These are phyloP conservation scores for Pyricularia grisea DNA, from an alignment of 2,329 filamentous ascomycete species.

Conservation along the genomic window DNA sequence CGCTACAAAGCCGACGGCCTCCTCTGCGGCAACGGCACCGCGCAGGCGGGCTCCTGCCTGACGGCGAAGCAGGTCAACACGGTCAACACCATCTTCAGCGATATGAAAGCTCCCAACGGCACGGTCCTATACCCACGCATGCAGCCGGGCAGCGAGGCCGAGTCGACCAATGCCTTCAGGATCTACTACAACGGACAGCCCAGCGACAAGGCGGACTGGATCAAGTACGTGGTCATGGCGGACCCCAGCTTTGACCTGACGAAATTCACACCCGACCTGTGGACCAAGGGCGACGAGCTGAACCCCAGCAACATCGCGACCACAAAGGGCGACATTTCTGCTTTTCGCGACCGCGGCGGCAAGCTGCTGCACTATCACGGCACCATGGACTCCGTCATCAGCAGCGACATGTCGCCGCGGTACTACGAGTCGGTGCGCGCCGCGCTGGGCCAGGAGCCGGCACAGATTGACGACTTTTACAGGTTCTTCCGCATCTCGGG, in stretches of 20 bases:
- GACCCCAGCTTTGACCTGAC: constrained; percentile 29
- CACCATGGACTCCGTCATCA: constrained; percentile 30
- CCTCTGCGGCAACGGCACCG: constrained; percentile 3
- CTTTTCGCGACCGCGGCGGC: constrained; percentile 24
- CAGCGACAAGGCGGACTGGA: constrained; percentile 27
- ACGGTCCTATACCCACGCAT: constrained; percentile 39
- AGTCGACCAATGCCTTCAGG: constrained; percentile 27
- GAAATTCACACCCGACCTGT: constrained; percentile 29
- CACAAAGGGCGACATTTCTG: constrained; percentile 25
- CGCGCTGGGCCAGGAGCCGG: constrained; percentile 21
- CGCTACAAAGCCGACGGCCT: constrained; percentile 5
- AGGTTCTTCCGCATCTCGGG: constrained; percentile 43
- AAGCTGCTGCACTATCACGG: constrained; percentile 39
- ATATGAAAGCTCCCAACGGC: constrained; percentile 20
- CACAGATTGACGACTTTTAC: constrained; percentile 31
- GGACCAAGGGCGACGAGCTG: constrained; percentile 6
- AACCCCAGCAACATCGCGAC: constrained; percentile 15
- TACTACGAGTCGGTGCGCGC: constrained; percentile 33
- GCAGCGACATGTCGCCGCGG: constrained; percentile 29
- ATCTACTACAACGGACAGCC: constrained; percentile 25
- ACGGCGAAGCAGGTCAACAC: constrained; percentile 4
- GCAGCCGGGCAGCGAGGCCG: constrained; percentile 36
- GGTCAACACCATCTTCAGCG: constrained; percentile 7
- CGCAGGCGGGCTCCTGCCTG: constrained; percentile 13
- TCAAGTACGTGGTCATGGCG: constrained; percentile 36